Percentiles rank a stretch among this genome's conserved stretches.
These are phyloP conservation scores for Abortiporus biennis DNA, from an alignment of 1,284 basidiomycete genomes.

Conservation along the genomic window DNA sequence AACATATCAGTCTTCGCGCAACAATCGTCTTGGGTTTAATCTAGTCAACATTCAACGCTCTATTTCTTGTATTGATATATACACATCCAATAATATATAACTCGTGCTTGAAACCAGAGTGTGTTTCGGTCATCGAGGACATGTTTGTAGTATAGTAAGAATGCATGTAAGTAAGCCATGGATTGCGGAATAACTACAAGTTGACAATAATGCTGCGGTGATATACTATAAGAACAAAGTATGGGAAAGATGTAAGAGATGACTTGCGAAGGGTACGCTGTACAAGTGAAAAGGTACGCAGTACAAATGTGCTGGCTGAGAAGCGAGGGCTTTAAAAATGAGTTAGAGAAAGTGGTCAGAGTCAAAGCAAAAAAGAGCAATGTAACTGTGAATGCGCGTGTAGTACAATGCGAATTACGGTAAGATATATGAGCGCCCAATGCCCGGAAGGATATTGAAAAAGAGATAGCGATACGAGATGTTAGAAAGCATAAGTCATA, in stretches of 20 bases:
- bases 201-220: slow-evolving; percentile 55
- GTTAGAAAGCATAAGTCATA: slow-evolving; percentile 31
- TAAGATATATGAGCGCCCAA: slow-evolving; percentile 25
- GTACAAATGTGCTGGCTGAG: slow-evolving; percentile 24
- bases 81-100: too few species aligned
- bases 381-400: slow-evolving; percentile 49
- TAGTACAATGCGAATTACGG: slow-evolving; percentile 61
- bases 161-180: too few species aligned
- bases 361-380: slow-evolving; percentile 31
- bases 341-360: slow-evolving; percentile 1
- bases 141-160: too few species aligned
- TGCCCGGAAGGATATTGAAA: slow-evolving; percentile 17
- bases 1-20: slow-evolving; percentile 61
- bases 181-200: slow-evolving; percentile 58
- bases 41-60: too few species aligned
- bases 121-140: too few species aligned
- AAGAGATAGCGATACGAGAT: slow-evolving; percentile 25
- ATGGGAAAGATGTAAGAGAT: slow-evolving; percentile 24
- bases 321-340: slow-evolving; percentile 15
- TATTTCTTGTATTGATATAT: too few species aligned
- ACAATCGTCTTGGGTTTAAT: slow-evolving; percentile 72
- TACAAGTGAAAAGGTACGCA: slow-evolving; percentile 33
- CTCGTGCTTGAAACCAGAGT: too few species aligned
- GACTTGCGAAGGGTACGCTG: slow-evolving; percentile 28
- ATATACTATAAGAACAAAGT: slow-evolving; percentile 36